A percentile compares a stretch with the other conserved stretches of the same genome.
Conservation (phyloP, 1,284 basidiomycete species). For the Cryptococcus depauperatus region DNA sequence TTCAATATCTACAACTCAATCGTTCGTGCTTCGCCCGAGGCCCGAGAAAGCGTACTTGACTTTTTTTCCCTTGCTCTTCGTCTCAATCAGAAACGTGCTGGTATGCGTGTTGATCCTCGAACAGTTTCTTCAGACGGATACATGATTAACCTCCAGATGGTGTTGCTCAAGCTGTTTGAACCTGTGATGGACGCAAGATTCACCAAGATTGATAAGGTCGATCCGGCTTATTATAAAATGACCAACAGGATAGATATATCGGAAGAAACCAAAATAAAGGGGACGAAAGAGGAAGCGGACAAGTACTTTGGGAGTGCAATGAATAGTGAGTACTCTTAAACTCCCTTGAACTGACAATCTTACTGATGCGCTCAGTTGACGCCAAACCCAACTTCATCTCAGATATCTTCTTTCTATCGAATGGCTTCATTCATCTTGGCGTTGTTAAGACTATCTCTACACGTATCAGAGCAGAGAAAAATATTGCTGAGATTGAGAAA, state of each 20-base stretch:
- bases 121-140: conserved; percentile 88
- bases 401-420: conserved; percentile 81
- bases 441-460: conserved; percentile 69
- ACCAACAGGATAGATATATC: conserved; percentile 63
- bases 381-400: conserved; percentile 74
- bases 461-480: conserved; percentile 61
- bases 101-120: conserved; percentile 78
- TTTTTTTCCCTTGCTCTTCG: conserved; percentile 69
- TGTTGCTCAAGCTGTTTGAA: conserved; percentile 81
- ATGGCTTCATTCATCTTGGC: conserved; percentile 79
- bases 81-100: conserved; percentile 76
- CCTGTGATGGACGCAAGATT: conserved; percentile 92
- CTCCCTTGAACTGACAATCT: background rate
- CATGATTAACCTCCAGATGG: conserved; percentile 80
- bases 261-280: conserved; percentile 87
- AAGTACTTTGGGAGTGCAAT: conserved; percentile 57
- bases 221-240: conserved; percentile 68
- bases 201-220: conserved; percentile 90
- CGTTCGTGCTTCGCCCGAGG: conserved; percentile 68
- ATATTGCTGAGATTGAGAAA: conserved; percentile 66
- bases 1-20: conserved; percentile 85
- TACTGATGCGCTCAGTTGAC: conserved; percentile 13
- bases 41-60: conserved; percentile 75
- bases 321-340: conserved; percentile 20
- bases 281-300: conserved; percentile 68